phyloP scores from a whole-genome alignment of 148 eudicot genomes.

The Limonium bicolor region DNA sequence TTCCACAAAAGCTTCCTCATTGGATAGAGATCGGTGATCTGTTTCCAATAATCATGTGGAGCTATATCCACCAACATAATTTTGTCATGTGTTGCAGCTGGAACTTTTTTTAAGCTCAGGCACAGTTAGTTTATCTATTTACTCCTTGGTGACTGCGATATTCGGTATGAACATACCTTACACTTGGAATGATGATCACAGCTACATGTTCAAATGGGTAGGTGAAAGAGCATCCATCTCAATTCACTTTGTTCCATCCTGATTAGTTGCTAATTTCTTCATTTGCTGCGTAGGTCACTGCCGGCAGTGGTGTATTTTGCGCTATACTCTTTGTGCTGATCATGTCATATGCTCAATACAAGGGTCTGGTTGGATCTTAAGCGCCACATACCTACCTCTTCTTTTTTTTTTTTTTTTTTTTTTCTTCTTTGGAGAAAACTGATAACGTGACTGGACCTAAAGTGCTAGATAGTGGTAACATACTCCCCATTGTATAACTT shows the following conservation, averaged over 20 bases:
- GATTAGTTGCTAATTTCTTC: background rate
- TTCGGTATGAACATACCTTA: slow-evolving; percentile 73
- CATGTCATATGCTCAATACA: slow-evolving; percentile 43
- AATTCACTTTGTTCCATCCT: background rate
- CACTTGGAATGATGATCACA: slow-evolving; percentile 29
- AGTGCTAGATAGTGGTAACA: no score
- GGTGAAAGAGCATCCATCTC: background rate
- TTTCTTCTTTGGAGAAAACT: no score
- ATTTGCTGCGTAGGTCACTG: slow-evolving; percentile 28
- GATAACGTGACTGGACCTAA: no score
- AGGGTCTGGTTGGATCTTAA: slow-evolving; percentile 70
- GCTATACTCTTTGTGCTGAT: slow-evolving; percentile 24
- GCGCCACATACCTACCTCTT: no score
- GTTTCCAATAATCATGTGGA: no score
- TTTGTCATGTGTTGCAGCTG: slow-evolving; percentile 20
- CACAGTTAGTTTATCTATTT: slow-evolving; percentile 43
- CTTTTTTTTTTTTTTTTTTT: no score
- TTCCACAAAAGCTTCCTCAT: background rate
- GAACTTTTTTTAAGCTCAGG: slow-evolving; percentile 62
- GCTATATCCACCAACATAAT: no score
- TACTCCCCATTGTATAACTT: no score
- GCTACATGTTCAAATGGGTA: slow-evolving; percentile 58
- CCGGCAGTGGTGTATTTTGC: slow-evolving; percentile 12
- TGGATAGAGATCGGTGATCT: no score
- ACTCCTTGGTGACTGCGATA: slow-evolving; percentile 45